phyloP scores from a whole-genome alignment of 2,329 filamentous ascomycete species.

The Pseudocercospora fuligena region DNA sequence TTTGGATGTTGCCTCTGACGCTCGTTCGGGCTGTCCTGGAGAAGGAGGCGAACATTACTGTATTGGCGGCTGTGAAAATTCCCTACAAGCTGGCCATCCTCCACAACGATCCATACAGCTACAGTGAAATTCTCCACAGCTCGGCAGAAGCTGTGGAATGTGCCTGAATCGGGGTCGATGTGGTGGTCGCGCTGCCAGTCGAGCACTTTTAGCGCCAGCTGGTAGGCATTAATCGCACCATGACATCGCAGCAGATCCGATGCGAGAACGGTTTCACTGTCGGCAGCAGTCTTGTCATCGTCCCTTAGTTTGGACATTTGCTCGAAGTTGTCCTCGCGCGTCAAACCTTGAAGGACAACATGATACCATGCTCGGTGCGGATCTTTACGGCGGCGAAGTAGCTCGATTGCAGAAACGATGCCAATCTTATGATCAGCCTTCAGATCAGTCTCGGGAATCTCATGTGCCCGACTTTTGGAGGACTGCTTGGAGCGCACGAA shows the following conservation, averaged over 20 bases:
- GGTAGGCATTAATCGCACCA: conserved; percentile 31
- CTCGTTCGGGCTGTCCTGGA: background rate
- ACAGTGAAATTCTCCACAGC: conserved; percentile 40
- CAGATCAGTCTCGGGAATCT: background rate
- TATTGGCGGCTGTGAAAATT: background rate
- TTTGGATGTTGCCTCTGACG: background rate
- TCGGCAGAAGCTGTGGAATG: conserved; percentile 40
- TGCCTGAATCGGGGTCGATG: conserved; percentile 42
- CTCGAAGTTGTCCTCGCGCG: conserved; percentile 23
- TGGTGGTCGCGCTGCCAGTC: conserved; percentile 19
- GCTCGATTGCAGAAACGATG: conserved; percentile 36
- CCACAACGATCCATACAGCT: conserved; percentile 28
- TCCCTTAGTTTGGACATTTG: conserved; percentile 3
- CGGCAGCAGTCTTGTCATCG: background rate
- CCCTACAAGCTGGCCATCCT: conserved; percentile 3
- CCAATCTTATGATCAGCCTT: conserved; percentile 4
- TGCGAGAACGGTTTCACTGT: background rate
- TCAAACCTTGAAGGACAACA: conserved; percentile 32
- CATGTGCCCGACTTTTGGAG: background rate
- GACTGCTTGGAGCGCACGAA: background rate
- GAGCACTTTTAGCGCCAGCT: conserved; percentile 26
- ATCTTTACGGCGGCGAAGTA: conserved; percentile 31
- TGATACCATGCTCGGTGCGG: conserved; percentile 34
- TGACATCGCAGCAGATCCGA: conserved; percentile 10
- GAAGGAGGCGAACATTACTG: background rate